Percentiles rank a stretch among this genome's conserved stretches.
These are phyloP conservation scores for Parmelia sp. DNA, from an alignment of 495 filamentous ascomycete species.

Conservation along the genomic window DNA sequence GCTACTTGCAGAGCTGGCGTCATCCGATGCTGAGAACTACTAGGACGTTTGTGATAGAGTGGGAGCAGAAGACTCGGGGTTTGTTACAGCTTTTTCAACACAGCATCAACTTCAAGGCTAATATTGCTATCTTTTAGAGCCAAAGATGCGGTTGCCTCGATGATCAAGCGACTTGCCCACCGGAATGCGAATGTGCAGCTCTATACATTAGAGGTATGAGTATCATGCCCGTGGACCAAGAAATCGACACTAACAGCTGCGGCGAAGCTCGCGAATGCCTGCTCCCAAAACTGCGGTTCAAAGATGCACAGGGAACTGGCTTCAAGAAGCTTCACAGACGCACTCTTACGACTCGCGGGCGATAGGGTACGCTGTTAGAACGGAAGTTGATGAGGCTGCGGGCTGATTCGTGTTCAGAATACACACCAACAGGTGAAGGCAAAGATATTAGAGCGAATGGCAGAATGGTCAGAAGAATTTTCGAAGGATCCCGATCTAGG, in stretches of 20 bases:
- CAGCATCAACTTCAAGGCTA: constrained; percentile 9
- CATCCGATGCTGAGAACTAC: constrained; percentile 11
- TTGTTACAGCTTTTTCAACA: constrained; percentile 24
- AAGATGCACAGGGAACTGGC: constrained; percentile 90
- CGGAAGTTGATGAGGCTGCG: neutral
- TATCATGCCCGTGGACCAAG: neutral
- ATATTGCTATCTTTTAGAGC: constrained; percentile 43
- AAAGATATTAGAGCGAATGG: constrained; percentile 94
- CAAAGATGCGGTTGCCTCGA: constrained; percentile 85
- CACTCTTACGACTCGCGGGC: constrained; percentile 78
- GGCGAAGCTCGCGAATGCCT: constrained; percentile 71
- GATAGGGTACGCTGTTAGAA: constrained; percentile 53
- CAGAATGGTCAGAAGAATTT: constrained; percentile 95
- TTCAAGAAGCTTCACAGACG: constrained; percentile 92
- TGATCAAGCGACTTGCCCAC: constrained; percentile 95
- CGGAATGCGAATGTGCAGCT: constrained; percentile 99
- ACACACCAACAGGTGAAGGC: constrained; percentile 95
- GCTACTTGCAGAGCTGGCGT: neutral
- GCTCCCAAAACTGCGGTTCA: constrained; percentile 90
- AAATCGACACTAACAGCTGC: constrained; percentile 14
- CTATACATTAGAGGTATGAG: constrained; percentile 83
- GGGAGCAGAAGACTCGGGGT: constrained; percentile 56
- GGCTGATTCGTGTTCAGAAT: constrained; percentile 47
- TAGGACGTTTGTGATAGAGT: constrained; percentile 97
- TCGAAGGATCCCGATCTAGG: constrained; percentile 82